Evolutionary conservation across 2,329 filamentous ascomycete species (phyloP), one percentile per base, ranked within the genome.

Genomic region (Verticillium zaregamsianum): DNA sequence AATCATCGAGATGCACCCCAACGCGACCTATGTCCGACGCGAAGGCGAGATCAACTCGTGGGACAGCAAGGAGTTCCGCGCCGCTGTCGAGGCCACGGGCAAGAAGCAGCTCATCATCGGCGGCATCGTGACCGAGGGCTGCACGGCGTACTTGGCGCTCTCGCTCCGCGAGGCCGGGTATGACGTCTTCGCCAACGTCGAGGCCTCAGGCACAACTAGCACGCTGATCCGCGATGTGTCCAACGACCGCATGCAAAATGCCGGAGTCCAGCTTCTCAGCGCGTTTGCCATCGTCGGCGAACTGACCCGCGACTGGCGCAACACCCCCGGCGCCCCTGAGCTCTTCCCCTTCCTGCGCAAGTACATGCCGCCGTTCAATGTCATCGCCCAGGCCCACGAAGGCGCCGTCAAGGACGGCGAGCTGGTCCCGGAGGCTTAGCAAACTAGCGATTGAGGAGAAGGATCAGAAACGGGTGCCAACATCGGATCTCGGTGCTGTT

Each of bases 111-210:
- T 88, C 64, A 86, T 88, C 66, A 72, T 89, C 12, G 84, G 76
- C n/a, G 85, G 86, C 23, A 86, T 88, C 62, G 77, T 80, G 2
- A 88, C 86, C 1, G 85, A 88, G 71, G 85, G 87, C 65, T 87
- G 83, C 78, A 86, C 83, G 12, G 75, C 84, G 2, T 89, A 88
- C 76, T 78, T 86, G 23, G 83, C 86, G 0, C 79, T 88, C 32
- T 84, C 83, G 2, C 80, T 88, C 4, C 75, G 83, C 55, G 78
- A 82, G 15, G 83, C 82, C 55, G 86, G 85, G 20, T 88, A 86
- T 72, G 80, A 82, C 57, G 85, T 88, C 60, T 87, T 79, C 68
- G 85, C 83, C 68, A 86, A 87, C 69, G 79, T 83, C 61, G 85
- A 87, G 64, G 84, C 81, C 3, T 81, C 78, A 2, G 85, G 84